A percentile compares a stretch with the other conserved stretches of the same genome.
Conservation (phyloP, 331 rosid species). For the Malus hybrid region DNA sequence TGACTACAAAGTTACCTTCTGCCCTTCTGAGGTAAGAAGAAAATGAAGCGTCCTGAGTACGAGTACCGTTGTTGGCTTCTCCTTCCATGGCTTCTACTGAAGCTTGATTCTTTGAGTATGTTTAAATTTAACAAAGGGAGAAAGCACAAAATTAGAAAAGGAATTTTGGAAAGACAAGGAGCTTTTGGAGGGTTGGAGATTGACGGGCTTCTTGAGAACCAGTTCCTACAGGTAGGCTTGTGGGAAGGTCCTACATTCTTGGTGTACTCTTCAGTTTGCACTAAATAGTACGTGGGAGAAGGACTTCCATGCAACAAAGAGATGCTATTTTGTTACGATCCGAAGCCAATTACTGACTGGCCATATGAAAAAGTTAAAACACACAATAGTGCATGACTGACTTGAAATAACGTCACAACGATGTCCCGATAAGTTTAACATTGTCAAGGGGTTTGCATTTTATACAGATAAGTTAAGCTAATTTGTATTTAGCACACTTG, state of each 20-base stretch:
- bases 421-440: too few relatives aligned
- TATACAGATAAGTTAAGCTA: too few relatives aligned
- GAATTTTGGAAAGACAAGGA: neutral
- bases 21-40: constrained; percentile 19
- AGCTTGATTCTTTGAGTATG: neutral
- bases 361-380: neutral
- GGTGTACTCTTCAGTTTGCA: neutral
- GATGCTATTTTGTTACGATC: neutral
- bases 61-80: neutral
- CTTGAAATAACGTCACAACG: neutral
- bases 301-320: neutral
- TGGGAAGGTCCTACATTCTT: constrained; percentile 18
- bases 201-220: constrained; percentile 5
- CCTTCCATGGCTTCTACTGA: constrained; percentile 14
- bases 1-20: constrained; percentile 12
- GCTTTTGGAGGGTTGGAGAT: constrained; percentile 3
- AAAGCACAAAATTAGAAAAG: neutral
- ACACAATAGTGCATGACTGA: neutral
- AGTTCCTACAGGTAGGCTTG: constrained; percentile 20
- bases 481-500: too few relatives aligned
- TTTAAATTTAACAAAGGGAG: constrained; percentile 5
- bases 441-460: too few relatives aligned
- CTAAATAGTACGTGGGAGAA: neutral
- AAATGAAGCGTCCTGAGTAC: constrained; percentile 23
- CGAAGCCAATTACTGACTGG: neutral